Base-by-base conservation (phyloP, 306 rosid species). In the Cucumis melo region DNA sequence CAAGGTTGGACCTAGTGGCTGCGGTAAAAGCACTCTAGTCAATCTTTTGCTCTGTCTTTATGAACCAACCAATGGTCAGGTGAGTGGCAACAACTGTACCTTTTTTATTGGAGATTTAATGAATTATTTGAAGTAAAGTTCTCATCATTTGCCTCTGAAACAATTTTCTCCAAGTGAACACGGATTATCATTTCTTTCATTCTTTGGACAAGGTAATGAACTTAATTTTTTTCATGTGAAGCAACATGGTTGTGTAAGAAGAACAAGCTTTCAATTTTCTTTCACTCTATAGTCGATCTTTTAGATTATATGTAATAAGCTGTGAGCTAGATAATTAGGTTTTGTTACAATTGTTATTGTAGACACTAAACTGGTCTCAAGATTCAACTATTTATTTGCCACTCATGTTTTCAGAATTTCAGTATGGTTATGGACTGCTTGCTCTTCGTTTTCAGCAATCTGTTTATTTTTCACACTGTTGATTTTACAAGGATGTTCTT, bases 31-130 rank as follows among this genome's bases (percentile, higher is more conserved):
- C 85, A 85, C 88, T 57, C 67, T 85, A 58, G 80, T 83, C 60
- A 81, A 81, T 78, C 87, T 86, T 62, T 83, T 86, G 80, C 87
- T 86, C 74, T 83, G 87, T 60, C 83, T 83, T 11, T 86, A 86
- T 68, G 85, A 83, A 63, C 89, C 89, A 63, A 81, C 17, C 12
- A 72, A 57, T 77, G 89, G 89, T 70, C 83, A 86, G 78, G 89
- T 86, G 74, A 72, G 78, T 75, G 14, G 16, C 58, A 59, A 65
- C 29, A 39, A 51, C 20, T 58, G 42, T 20, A 46, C 51, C n/a
- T 46, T 19, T 19, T 73, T 50, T 23, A 48, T 24, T 2, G 6
- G 68, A 29, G 38, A 60, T 2, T 62, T 62, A 62, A 62, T 62
- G 20, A 32, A 27, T 16, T 15, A 14, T 15, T 62, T 29, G 3